These are phyloP conservation scores for Kwoniella dejecticola DNA, from an alignment of 768 basidiomycete genomes.

Conservation along the genomic window DNA sequence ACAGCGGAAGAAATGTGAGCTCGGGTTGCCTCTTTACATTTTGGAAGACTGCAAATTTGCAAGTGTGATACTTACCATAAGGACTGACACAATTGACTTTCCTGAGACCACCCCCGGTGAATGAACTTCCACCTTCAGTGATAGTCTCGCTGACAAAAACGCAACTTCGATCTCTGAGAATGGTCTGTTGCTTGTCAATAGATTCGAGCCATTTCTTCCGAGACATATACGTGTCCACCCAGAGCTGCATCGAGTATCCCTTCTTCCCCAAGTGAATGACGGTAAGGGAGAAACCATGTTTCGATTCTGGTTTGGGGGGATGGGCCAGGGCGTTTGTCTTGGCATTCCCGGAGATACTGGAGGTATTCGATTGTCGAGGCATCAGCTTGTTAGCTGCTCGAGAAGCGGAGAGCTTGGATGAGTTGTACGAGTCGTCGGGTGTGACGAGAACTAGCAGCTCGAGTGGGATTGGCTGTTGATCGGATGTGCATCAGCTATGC, in stretches of 20 bases:
- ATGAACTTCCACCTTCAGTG: constrained; percentile 64
- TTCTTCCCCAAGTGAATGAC: constrained; percentile 92
- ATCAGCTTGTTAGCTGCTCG: constrained; percentile 35
- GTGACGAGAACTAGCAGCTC: constrained; percentile 84
- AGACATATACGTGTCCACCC: constrained; percentile 79
- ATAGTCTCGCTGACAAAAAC: constrained; percentile 83
- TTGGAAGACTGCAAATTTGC: no score
- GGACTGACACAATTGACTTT: constrained; percentile 90
- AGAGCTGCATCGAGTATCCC: constrained; percentile 86
- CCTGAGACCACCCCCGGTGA: constrained; percentile 77
- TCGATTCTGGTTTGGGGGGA: constrained; percentile 60
- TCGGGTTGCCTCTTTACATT: background rate
- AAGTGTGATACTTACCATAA: constrained; percentile 71
- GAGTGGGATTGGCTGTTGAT: constrained; percentile 82
- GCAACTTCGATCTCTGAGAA: constrained; percentile 76
- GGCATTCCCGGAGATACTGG: constrained; percentile 36
- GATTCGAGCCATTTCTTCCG: constrained; percentile 93
- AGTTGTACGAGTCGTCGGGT: constrained; percentile 67
- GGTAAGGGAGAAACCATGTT: constrained; percentile 86
- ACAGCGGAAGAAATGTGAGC: background rate
- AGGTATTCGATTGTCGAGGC: constrained; percentile 36
- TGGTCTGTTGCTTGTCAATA: constrained; percentile 85
- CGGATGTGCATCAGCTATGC: background rate
- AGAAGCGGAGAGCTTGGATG: constrained; percentile 45
- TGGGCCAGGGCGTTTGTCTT: background rate